phyloP scores from a whole-genome alignment of 2,329 filamentous ascomycete genomes.

The Colletotrichum paranaense region DNA sequence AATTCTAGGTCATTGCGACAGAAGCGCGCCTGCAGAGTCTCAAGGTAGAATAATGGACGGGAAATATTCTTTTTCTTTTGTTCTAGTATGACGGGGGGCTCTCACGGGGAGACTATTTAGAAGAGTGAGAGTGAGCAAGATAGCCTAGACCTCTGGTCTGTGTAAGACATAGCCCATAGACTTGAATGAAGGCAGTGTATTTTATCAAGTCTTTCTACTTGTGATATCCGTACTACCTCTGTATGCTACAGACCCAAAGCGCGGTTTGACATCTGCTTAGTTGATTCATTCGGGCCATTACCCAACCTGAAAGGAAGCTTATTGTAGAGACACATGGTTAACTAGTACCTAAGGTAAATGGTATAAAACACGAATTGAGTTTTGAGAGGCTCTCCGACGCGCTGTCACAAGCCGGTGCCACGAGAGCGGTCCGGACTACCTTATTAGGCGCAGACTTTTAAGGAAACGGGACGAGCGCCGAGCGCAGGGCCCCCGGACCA shows the following conservation, averaged over 20 bases:
- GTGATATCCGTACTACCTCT: neutral
- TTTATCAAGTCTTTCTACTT: constrained; percentile 2
- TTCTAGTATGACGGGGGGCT: constrained; percentile 48
- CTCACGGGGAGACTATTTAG: constrained; percentile 36
- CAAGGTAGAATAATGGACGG: constrained; percentile 74
- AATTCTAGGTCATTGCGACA: constrained; percentile 80
- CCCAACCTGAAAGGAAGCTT: too few species aligned
- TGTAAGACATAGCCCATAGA: constrained; percentile 50
- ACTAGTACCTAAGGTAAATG: too few species aligned
- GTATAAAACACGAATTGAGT: neutral
- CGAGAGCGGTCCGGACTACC: too few species aligned
- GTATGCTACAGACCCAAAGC: neutral
- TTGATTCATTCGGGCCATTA: too few species aligned
- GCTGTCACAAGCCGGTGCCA: neutral
- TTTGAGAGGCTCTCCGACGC: neutral
- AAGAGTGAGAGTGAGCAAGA: constrained; percentile 37
- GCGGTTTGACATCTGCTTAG: too few species aligned
- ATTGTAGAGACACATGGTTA: too few species aligned
- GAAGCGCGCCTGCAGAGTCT: constrained; percentile 91
- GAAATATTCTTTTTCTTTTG: constrained; percentile 44
- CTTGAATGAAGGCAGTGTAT: constrained; percentile 38
- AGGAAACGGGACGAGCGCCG: neutral
- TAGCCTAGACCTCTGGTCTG: constrained; percentile 41
- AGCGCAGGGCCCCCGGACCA: neutral
- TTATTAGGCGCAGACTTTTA: too few species aligned